phyloP scores from a whole-genome alignment of 805 yeast species.

The Spathaspora hagerdaliae region DNA sequence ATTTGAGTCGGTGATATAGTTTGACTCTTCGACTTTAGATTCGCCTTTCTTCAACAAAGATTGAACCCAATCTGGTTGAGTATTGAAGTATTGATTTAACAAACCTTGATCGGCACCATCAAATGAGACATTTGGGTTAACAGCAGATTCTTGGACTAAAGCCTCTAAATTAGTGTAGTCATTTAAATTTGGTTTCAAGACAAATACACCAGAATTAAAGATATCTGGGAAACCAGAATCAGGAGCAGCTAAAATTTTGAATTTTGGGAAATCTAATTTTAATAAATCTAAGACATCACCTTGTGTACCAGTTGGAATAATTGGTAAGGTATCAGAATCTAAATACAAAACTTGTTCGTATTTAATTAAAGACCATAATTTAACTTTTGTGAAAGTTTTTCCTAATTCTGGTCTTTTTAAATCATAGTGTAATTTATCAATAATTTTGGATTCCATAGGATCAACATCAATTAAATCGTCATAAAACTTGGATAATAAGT shows the following conservation, averaged over 20 bases:
- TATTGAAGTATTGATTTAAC: conserved; percentile 66
- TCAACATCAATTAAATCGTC: conserved; percentile 26
- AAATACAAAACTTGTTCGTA: conserved; percentile 51
- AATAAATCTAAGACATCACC: conserved; percentile 27
- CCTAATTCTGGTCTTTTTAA: conserved; percentile 51
- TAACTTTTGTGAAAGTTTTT: conserved; percentile 53
- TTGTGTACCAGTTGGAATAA: conserved; percentile 16
- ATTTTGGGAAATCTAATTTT: conserved; percentile 16
- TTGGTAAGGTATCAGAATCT: conserved; percentile 62
- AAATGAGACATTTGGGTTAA: conserved; percentile 35
- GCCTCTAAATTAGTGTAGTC: conserved; percentile 40
- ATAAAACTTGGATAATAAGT: conserved; percentile 21
- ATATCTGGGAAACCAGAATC: conserved; percentile 93
- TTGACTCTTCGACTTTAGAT: neutral
- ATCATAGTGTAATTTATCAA: conserved; percentile 22
- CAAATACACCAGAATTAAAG: conserved; percentile 77
- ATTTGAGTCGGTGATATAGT: conserved; percentile 12
- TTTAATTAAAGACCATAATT: conserved; percentile 47
- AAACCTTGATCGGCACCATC: conserved; percentile 96
- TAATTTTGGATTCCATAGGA: conserved; percentile 21
- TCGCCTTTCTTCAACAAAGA: conserved; percentile 2
- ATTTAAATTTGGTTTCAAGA: conserved; percentile 47
- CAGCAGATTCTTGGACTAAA: conserved; percentile 16
- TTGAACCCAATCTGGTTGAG: conserved; percentile 37
- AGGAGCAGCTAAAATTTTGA: conserved; percentile 53